Evolutionary conservation across 129 eudicot genomes (phyloP).

Genomic region (Lactuca saligna): DNA sequence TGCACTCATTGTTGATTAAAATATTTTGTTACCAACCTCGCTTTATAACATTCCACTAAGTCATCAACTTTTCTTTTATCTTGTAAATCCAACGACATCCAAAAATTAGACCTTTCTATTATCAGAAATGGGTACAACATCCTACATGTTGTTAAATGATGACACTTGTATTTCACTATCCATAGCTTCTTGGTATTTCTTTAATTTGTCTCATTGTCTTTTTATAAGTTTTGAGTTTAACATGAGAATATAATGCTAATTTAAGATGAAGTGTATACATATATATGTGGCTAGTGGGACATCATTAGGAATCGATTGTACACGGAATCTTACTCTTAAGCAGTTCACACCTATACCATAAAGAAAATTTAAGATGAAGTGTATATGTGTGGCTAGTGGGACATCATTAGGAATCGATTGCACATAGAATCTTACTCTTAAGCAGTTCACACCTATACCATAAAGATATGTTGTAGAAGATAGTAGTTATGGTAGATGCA

Average conservation of each 20-base stretch:
- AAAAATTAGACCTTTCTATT: too few species aligned
- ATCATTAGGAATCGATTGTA: constrained; percentile 26
- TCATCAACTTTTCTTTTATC: background rate
- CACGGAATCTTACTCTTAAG: constrained; percentile 18
- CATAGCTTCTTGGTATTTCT: too few species aligned
- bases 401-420: constrained; percentile 27
- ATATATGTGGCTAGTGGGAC: constrained; percentile 28
- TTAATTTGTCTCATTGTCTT: too few species aligned
- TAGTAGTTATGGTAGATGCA: constrained; percentile 23
- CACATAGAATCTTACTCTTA: constrained; percentile 19
- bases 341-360: constrained; percentile 14
- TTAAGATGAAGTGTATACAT: background rate
- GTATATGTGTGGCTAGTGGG: constrained; percentile 28
- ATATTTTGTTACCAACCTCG: background rate
- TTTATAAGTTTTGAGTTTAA: too few species aligned
- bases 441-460: constrained; percentile 13
- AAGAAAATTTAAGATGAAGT: constrained; percentile 1
- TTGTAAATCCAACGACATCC: background rate
- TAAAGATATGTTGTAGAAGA: constrained; percentile 18
- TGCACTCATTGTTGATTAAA: background rate
- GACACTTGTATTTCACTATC: background rate
- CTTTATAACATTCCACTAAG: background rate
- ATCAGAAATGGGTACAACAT: background rate
- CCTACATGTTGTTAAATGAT: background rate
- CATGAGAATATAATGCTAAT: background rate